Evolutionary conservation across 169 alveolate species (phyloP).

Genomic region (Plasmodium blacklocki): DNA sequence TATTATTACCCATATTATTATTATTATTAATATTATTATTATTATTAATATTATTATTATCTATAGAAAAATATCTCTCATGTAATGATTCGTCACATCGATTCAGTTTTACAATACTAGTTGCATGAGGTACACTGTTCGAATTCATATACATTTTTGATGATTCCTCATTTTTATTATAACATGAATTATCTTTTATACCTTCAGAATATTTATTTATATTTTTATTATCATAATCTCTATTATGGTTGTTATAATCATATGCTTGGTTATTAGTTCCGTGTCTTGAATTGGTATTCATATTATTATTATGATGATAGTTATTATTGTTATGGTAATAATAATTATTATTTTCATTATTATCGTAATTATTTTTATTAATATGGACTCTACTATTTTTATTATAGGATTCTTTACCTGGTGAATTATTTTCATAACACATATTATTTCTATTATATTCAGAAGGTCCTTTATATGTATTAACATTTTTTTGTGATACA

Average conservation of each 20-base stretch:
- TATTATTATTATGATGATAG: neutral
- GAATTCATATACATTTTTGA: neutral
- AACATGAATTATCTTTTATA: neutral
- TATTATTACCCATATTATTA: neutral
- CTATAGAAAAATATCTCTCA: conserved; percentile 3
- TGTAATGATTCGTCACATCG: conserved; percentile 13
- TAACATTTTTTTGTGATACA: neutral
- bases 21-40: neutral
- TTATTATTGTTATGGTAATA: neutral
- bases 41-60: neutral
- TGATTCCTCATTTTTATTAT: neutral
- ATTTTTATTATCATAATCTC: conserved; percentile 7
- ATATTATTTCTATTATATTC: conserved; percentile 12
- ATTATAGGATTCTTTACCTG: conserved; percentile 17
- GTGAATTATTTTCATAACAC: neutral
- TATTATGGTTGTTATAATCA: neutral
- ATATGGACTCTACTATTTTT: neutral
- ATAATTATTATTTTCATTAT: neutral
- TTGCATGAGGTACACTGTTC: neutral
- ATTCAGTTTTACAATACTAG: neutral
- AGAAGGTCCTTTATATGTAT: neutral
- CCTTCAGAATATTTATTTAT: neutral
- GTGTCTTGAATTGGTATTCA: neutral
- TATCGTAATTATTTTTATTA: neutral
- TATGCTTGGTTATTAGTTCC: too few species aligned